Evolutionary conservation across 192 early-diverging fungal genomes (phyloP).

Genomic region (Coemansia sp.): DNA sequence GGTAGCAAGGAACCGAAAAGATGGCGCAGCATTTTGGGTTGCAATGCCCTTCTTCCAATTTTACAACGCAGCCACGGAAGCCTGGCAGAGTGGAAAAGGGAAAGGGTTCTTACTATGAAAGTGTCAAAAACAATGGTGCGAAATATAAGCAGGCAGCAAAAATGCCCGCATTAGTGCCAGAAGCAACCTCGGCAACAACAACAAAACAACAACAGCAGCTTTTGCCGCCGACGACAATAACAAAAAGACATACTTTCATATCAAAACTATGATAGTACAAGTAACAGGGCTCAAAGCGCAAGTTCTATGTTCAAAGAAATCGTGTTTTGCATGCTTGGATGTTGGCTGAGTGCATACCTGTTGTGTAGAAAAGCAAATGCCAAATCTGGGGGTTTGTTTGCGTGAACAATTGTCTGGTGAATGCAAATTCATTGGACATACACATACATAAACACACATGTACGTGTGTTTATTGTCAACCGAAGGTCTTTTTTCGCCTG

Average conservation of each 20-base stretch:
- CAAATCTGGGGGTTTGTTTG: not conserved
- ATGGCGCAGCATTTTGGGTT: not conserved
- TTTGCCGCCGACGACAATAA: too few species aligned
- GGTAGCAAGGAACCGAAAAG: not conserved
- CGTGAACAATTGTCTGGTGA: not conserved
- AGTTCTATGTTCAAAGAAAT: not conserved
- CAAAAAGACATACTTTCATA: not conserved
- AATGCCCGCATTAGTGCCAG: constrained; percentile 1
- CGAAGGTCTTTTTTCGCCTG: not conserved
- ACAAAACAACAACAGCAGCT: not conserved
- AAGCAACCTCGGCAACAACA: not conserved
- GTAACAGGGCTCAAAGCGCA: not conserved
- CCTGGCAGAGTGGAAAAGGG: not conserved
- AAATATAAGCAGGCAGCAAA: constrained; percentile 2
- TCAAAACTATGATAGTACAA: not conserved
- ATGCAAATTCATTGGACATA: not conserved
- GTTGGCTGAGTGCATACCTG: not conserved
- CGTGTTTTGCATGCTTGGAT: not conserved
- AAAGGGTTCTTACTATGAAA: too few species aligned
- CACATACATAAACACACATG: constrained; percentile 2
- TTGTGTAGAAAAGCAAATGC: not conserved
- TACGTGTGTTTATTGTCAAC: not conserved
- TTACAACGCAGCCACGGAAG: not conserved
- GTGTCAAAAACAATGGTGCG: not conserved
- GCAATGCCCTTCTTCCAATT: not conserved